Percentiles rank a stretch among this genome's conserved stretches.
phyloP scores from a whole-genome alignment of 495 filamentous ascomycete species.

The Aspergillus taichungensis region DNA sequence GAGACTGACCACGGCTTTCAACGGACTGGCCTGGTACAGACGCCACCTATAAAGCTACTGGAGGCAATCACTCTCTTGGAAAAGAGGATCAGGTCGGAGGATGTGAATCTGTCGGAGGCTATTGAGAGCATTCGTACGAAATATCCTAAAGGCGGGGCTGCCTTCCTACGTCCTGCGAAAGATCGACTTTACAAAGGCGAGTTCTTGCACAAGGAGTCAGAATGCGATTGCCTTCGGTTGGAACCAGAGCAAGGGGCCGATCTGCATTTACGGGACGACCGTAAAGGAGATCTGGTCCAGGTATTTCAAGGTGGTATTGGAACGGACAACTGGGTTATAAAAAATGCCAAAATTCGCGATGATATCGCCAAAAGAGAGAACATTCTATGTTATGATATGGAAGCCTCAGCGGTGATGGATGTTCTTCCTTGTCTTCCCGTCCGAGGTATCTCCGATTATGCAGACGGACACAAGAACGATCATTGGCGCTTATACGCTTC shows the following conservation, averaged over 20 bases:
- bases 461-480: constrained; percentile 24
- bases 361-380: not conserved
- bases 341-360: not conserved
- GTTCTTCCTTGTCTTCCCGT: constrained; percentile 18
- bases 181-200: not conserved
- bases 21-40: not conserved
- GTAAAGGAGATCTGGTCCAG: not conserved
- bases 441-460: constrained; percentile 27
- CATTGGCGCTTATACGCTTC: constrained; percentile 27
- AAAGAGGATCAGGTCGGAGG: not conserved
- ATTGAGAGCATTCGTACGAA: not conserved
- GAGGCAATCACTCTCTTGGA: not conserved
- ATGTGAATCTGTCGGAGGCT: not conserved
- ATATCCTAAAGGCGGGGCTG: not conserved
- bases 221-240: not conserved
- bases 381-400: constrained; percentile 24
- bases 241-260: not conserved
- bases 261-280: not conserved
- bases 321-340: not conserved
- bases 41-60: not conserved
- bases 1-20: not conserved
- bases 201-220: not conserved
- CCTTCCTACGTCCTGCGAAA: not conserved
- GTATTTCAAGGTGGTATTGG: not conserved
- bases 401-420: constrained; percentile 18